A percentile compares a stretch with the other conserved stretches of the same genome.
Evolutionary conservation across 164 flowering plant species (phyloP).

Genomic region (Umbellularia californica): DNA sequence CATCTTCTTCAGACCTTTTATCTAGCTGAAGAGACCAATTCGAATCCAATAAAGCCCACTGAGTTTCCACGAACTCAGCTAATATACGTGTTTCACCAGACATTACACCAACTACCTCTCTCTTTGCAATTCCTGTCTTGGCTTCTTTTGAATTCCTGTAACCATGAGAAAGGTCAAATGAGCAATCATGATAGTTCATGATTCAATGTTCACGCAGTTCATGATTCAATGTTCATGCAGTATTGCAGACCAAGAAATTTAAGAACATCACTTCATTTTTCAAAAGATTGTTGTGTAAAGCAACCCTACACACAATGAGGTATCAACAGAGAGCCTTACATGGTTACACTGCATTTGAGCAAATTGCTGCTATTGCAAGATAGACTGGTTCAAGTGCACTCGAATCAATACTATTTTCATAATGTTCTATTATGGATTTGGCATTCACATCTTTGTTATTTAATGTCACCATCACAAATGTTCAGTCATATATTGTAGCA

Average conservation of each 20-base stretch:
- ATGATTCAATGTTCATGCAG: neutral
- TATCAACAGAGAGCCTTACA: neutral
- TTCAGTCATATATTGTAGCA: no score
- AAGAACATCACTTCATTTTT: neutral
- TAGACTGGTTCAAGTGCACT: neutral
- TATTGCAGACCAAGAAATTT: neutral
- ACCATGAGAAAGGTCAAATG: neutral
- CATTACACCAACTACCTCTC: conserved; percentile 54
- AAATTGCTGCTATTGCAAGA: neutral
- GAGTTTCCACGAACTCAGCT: conserved; percentile 44
- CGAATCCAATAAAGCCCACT: conserved; percentile 55
- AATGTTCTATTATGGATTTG: no score
- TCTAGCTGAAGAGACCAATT: conserved; percentile 44
- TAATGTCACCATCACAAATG: no score
- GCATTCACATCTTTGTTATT: no score
- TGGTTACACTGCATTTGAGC: neutral
- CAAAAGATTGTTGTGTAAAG: neutral
- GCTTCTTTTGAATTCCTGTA: conserved; percentile 40
- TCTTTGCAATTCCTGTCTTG: conserved; percentile 22
- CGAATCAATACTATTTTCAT: neutral
- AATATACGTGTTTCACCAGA: conserved; percentile 46
- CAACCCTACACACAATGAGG: neutral
- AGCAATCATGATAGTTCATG: neutral
- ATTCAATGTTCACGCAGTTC: neutral
- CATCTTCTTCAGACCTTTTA: conserved; percentile 29